phyloP scores from a whole-genome alignment of 2,329 filamentous ascomycete species.

The Monilinia fructigena region DNA sequence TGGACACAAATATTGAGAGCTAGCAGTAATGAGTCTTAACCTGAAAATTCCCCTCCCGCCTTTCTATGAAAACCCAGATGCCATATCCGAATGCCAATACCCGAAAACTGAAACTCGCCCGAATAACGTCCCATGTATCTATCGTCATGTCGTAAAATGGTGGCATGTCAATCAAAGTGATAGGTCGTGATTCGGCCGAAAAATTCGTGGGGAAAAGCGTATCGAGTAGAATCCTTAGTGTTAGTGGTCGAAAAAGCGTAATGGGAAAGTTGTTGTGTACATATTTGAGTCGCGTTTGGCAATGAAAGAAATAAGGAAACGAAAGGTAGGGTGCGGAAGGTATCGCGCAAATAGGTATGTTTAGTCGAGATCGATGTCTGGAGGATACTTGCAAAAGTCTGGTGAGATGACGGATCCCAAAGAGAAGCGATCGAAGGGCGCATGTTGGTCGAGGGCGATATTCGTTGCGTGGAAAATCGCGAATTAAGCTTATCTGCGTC shows the following conservation, averaged over 20 bases:
- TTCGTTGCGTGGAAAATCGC: constrained; percentile 35
- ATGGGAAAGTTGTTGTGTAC: constrained; percentile 22
- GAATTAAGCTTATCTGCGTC: constrained; percentile 68
- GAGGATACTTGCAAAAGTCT: constrained; percentile 28
- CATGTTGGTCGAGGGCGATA: constrained; percentile 30
- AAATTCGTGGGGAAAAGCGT: constrained; percentile 15
- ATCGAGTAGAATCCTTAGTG: constrained; percentile 16
- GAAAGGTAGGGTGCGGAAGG: constrained; percentile 22
- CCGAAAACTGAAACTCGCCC: constrained; percentile 16
- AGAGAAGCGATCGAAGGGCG: constrained; percentile 28
- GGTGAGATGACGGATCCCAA: constrained; percentile 27
- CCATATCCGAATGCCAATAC: constrained; percentile 18
- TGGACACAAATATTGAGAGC: constrained; percentile 18
- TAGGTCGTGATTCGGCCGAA: constrained; percentile 20
- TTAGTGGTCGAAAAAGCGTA: constrained; percentile 22
- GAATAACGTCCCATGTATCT: constrained; percentile 21
- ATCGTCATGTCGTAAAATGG: constrained; percentile 23
- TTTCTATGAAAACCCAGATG: constrained; percentile 14
- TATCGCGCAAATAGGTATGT: constrained; percentile 37
- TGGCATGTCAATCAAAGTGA: constrained; percentile 22
- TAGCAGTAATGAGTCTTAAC: constrained; percentile 1
- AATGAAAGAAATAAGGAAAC: constrained; percentile 17
- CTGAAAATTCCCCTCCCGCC: constrained; percentile 7
- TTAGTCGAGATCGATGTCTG: constrained; percentile 32
- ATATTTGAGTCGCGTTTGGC: constrained; percentile 21